A percentile compares a stretch with the other conserved stretches of the same genome.
Evolutionary conservation across 2,329 filamentous ascomycete species (phyloP).

Genomic region (Cladosporium austrohemisphaericum): DNA sequence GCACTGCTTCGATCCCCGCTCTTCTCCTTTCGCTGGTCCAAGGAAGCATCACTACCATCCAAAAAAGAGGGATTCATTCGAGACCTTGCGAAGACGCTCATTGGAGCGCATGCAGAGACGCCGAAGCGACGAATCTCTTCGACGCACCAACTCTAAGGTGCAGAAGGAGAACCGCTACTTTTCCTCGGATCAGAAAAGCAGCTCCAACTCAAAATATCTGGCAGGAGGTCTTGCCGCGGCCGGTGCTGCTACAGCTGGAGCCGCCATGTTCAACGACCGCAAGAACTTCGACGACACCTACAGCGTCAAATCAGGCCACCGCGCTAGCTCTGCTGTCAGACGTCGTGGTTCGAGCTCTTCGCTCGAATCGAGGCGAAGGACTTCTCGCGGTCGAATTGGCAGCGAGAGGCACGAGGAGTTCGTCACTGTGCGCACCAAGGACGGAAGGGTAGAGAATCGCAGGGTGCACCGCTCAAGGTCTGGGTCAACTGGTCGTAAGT

Average conservation of each 20-base stretch:
- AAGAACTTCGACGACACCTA: conserved; percentile 60
- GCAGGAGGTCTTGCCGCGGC: conserved; percentile 54
- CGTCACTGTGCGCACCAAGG: conserved; percentile 29
- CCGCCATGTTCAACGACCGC: conserved; percentile 48
- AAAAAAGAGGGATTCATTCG: conserved; percentile 29
- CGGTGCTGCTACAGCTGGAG: conserved; percentile 47
- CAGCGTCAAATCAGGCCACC: conserved; percentile 53
- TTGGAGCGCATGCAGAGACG: conserved; percentile 24
- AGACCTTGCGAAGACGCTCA: conserved; percentile 27
- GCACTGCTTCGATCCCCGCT: conserved; percentile 61
- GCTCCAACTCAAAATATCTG: conserved; percentile 46
- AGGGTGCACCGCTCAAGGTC: conserved; percentile 30
- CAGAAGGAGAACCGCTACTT: conserved; percentile 59
- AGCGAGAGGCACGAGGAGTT: conserved; percentile 20
- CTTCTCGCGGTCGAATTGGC: conserved; percentile 19
- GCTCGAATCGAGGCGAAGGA: conserved; percentile 27
- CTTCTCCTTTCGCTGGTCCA: conserved; percentile 54
- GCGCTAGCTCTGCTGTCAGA: conserved; percentile 33
- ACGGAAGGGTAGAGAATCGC: conserved; percentile 29
- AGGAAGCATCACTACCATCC: conserved; percentile 56
- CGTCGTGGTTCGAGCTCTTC: conserved; percentile 32
- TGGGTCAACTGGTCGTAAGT: conserved; percentile 36
- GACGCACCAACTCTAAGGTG: conserved; percentile 40
- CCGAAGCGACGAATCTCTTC: conserved; percentile 32
- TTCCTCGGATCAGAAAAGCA: conserved; percentile 46